A percentile compares a stretch with the other conserved stretches of the same genome.
Conservation (phyloP, 495 filamentous ascomycete genomes). For the Penicillium bialowiezense region DNA sequence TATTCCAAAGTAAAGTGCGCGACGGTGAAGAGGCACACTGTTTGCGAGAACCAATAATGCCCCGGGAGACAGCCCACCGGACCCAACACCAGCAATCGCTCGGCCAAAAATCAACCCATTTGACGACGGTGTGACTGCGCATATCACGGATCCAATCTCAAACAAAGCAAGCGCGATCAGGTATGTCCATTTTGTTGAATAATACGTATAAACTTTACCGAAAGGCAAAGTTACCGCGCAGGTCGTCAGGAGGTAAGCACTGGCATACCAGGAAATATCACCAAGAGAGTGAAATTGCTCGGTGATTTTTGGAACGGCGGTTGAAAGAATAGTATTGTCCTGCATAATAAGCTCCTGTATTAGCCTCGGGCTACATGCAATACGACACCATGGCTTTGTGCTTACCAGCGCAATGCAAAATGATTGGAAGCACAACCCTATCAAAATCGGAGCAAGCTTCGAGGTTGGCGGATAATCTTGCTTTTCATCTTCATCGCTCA, state of each 20-base stretch:
- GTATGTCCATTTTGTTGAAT: conserved; percentile 71
- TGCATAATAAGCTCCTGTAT: conserved; percentile 11
- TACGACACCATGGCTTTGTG: not conserved
- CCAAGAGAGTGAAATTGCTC: conserved; percentile 70
- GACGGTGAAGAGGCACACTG: conserved; percentile 65
- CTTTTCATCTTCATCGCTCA: conserved; percentile 28
- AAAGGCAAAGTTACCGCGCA: conserved; percentile 71
- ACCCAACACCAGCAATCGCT: conserved; percentile 78
- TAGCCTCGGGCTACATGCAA: not conserved
- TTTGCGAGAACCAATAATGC: conserved; percentile 77
- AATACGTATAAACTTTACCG: conserved; percentile 79
- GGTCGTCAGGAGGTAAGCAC: conserved; percentile 66
- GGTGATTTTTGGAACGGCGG: conserved; percentile 82
- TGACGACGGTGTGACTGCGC: conserved; percentile 73
- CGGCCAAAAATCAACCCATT: conserved; percentile 77
- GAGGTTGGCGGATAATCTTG: conserved; percentile 47
- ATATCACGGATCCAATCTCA: conserved; percentile 77
- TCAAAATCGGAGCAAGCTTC: conserved; percentile 54
- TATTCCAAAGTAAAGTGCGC: conserved; percentile 72
- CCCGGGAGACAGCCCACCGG: conserved; percentile 79
- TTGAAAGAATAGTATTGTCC: conserved; percentile 79
- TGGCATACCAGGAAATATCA: conserved; percentile 82
- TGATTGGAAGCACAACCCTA: conserved; percentile 59
- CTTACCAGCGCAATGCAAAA: conserved; percentile 63
- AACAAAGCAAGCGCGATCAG: conserved; percentile 71